Evolutionary conservation across 257 asterid genomes (phyloP).

Genomic region (Handroanthus guayacan): DNA sequence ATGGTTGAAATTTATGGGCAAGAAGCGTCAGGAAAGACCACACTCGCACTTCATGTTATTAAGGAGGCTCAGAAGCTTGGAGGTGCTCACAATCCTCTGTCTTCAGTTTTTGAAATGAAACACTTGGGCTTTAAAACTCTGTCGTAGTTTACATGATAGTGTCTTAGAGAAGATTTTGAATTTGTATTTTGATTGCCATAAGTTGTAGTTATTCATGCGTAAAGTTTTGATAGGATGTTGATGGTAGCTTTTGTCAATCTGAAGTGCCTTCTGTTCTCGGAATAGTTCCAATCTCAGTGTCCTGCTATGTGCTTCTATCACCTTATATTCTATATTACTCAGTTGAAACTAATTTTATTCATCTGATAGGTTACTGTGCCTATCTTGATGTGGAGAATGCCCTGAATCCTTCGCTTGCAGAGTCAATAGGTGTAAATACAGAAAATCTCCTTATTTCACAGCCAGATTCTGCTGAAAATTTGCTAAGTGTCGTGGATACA

Average conservation of each 20-base stretch:
- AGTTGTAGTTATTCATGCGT: neutral
- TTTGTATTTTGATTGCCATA: neutral
- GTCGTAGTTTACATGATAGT: neutral
- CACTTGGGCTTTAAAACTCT: neutral
- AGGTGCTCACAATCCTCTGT: constrained; percentile 55
- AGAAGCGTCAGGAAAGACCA: constrained; percentile 99
- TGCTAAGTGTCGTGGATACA: constrained; percentile 90
- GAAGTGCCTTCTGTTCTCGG: constrained; percentile 13
- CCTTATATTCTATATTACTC: constrained; percentile 11
- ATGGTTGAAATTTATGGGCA: constrained; percentile 91
- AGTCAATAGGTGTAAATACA: constrained; percentile 81
- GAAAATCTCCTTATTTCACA: constrained; percentile 91
- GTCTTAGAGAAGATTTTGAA: neutral
- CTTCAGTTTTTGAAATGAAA: constrained; percentile 21
- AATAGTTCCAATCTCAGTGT: constrained; percentile 16
- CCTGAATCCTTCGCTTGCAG: constrained; percentile 80
- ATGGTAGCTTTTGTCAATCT: constrained; percentile 14
- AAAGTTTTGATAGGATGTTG: constrained; percentile 14
- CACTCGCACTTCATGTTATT: constrained; percentile 88
- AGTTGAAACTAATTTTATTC: constrained; percentile 29
- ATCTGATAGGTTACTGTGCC: constrained; percentile 86
- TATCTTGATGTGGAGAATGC: constrained; percentile 98
- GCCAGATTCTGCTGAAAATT: constrained; percentile 95
- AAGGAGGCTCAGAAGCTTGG: constrained; percentile 98
- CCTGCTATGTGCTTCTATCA: neutral